These are phyloP conservation scores for Alternaria conjuncta DNA, from an alignment of 2,329 filamentous ascomycete genomes.

Conservation along the genomic window DNA sequence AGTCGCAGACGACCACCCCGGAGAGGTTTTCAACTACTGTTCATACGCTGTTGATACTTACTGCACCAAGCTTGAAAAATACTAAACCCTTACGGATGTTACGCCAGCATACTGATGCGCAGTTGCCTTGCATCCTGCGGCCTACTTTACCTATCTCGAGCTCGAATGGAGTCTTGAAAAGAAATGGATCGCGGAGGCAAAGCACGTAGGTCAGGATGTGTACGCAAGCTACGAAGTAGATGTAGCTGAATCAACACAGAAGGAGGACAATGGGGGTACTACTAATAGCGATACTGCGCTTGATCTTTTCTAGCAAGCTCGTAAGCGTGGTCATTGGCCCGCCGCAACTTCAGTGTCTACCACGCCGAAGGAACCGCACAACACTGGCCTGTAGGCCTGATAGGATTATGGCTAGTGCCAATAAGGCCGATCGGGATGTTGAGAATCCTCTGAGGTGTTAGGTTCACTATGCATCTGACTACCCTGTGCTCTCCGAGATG, in stretches of 20 bases:
- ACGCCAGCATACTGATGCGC: background rate
- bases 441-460: slow-evolving; percentile 3
- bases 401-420: too few species aligned
- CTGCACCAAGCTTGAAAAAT: slow-evolving; percentile 6
- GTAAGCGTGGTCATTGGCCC: too few species aligned
- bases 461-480: slow-evolving; percentile 1
- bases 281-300: background rate
- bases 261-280: background rate
- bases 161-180: background rate
- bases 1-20: background rate
- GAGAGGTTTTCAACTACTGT: background rate
- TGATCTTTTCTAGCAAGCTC: too few species aligned
- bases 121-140: background rate
- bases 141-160: background rate
- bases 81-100: background rate
- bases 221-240: background rate
- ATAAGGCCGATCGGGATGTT: too few species aligned
- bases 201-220: background rate
- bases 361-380: too few species aligned
- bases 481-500: slow-evolving; percentile 2
- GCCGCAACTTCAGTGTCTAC: too few species aligned
- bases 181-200: background rate
- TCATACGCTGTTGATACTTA: background rate
- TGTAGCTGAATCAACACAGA: background rate
- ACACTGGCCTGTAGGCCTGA: too few species aligned